Conservation (phyloP, 2,329 filamentous ascomycete species). For the Geosmithia morbida region DNA sequence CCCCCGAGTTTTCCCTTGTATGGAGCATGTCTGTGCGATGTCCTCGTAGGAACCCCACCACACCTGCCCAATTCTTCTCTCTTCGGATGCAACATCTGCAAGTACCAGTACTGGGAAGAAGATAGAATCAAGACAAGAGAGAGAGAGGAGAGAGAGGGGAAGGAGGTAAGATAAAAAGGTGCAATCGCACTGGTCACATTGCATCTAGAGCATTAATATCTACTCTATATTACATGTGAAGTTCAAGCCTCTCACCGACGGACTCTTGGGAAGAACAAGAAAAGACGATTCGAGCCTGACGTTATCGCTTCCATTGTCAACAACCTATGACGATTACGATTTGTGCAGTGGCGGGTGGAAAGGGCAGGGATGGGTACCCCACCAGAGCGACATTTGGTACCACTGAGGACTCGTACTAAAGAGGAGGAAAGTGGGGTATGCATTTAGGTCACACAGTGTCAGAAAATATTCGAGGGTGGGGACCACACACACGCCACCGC, state of each 20-base stretch:
- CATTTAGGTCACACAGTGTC: neutral
- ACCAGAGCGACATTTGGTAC: neutral
- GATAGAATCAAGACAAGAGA: too few relatives aligned
- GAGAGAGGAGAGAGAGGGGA: too few relatives aligned
- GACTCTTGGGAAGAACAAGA: too few relatives aligned
- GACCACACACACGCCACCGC: neutral
- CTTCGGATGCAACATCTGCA: too few relatives aligned
- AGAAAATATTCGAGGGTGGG: neutral
- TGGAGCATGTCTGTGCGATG: neutral
- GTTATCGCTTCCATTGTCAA: constrained; percentile 1
- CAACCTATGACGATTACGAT: constrained; percentile 4
- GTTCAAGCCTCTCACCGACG: neutral
- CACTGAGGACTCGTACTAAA: neutral
- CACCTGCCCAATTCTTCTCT: too few relatives aligned
- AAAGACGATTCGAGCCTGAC: constrained; percentile 4
- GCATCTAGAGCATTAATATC: too few relatives aligned
- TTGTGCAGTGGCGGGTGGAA: neutral
- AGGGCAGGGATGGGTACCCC: constrained; percentile 1
- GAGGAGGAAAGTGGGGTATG: neutral
- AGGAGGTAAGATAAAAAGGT: too few relatives aligned
- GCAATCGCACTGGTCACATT: too few relatives aligned
- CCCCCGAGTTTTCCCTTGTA: too few relatives aligned
- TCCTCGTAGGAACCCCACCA: neutral
- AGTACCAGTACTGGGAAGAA: too few relatives aligned
- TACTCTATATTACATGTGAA: too few relatives aligned